Evolutionary conservation across 371 early-diverging fungal species (phyloP).

Genomic region (Aphelidium insulamus): DNA sequence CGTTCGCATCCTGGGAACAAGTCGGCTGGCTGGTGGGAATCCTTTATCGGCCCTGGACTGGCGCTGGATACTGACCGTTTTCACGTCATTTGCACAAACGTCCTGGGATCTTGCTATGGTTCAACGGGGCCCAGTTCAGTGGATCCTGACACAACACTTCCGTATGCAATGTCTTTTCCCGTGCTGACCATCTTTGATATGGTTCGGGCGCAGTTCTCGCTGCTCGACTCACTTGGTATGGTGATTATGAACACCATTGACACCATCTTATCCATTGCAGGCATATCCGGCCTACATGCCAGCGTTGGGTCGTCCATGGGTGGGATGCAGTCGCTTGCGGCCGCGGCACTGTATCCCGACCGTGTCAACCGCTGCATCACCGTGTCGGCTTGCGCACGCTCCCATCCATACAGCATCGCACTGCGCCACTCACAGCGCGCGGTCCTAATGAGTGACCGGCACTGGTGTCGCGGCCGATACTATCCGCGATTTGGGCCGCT

Average conservation of each 20-base stretch:
- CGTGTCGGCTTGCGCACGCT: slow-evolving; percentile 77
- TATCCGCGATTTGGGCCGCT: not conserved
- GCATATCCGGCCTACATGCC: slow-evolving; percentile 59
- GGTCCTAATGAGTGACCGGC: slow-evolving; percentile 3
- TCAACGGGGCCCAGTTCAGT: slow-evolving; percentile 63
- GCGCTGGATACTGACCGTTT: slow-evolving; percentile 65
- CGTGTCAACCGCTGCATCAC: slow-evolving; percentile 52
- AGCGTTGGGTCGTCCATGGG: slow-evolving; percentile 88
- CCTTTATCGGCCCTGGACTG: slow-evolving; percentile 71
- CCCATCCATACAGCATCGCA: slow-evolving; percentile 89
- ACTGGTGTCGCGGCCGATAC: slow-evolving; percentile 10
- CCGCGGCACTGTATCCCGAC: slow-evolving; percentile 58
- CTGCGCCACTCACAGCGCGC: slow-evolving; percentile 72
- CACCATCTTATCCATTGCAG: too few species aligned
- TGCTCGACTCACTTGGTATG: slow-evolving; percentile 59
- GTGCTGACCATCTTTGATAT: slow-evolving; percentile 81
- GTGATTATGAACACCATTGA: too few species aligned
- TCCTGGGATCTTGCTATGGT: slow-evolving; percentile 69
- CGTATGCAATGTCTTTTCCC: slow-evolving; percentile 78
- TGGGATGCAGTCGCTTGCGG: slow-evolving; percentile 80
- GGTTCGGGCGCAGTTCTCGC: slow-evolving; percentile 71
- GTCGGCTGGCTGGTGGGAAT: slow-evolving; percentile 92
- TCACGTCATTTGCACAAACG: slow-evolving; percentile 70
- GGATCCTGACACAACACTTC: slow-evolving; percentile 38
- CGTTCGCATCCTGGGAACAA: slow-evolving; percentile 47